Percentiles rank a stretch among this genome's conserved stretches.
Evolutionary conservation across 805 yeast species (phyloP).

Genomic region (Wickerhamomyces chambardii): DNA sequence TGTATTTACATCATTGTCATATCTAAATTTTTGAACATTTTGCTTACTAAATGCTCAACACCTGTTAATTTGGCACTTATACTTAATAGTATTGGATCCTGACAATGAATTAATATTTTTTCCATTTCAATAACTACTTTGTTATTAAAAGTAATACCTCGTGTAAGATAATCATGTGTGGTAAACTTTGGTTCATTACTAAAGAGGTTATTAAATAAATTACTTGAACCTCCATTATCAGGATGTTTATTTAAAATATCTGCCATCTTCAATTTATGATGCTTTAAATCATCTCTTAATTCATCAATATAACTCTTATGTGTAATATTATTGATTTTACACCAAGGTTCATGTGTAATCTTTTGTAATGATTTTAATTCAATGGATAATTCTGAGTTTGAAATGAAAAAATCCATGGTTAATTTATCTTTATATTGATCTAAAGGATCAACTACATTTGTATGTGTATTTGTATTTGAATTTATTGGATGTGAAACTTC

Average conservation of each 20-base stretch:
- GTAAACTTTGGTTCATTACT: constrained; percentile 22
- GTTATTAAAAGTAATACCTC: constrained; percentile 50
- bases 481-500: constrained; percentile 28
- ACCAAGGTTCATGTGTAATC: constrained; percentile 57
- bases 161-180: constrained; percentile 45
- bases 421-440: constrained; percentile 26
- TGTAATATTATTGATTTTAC: constrained; percentile 31
- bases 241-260: constrained; percentile 24
- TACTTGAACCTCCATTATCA: constrained; percentile 4
- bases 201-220: constrained; percentile 17
- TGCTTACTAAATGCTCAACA: constrained; percentile 30
- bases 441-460: constrained; percentile 11
- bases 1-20: constrained; percentile 15
- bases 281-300: constrained; percentile 44
- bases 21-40: constrained; percentile 15
- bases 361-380: constrained; percentile 44
- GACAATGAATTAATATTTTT: constrained; percentile 49
- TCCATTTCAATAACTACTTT: constrained; percentile 55
- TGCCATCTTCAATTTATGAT: constrained; percentile 27
- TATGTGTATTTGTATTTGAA: constrained; percentile 10
- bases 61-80: constrained; percentile 56
- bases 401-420: constrained; percentile 47
- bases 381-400: constrained; percentile 53
- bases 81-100: constrained; percentile 60
- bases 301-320: constrained; percentile 51